phyloP scores from a whole-genome alignment of 768 basidiomycete species.

The Hemileccinum rubropunctum region DNA sequence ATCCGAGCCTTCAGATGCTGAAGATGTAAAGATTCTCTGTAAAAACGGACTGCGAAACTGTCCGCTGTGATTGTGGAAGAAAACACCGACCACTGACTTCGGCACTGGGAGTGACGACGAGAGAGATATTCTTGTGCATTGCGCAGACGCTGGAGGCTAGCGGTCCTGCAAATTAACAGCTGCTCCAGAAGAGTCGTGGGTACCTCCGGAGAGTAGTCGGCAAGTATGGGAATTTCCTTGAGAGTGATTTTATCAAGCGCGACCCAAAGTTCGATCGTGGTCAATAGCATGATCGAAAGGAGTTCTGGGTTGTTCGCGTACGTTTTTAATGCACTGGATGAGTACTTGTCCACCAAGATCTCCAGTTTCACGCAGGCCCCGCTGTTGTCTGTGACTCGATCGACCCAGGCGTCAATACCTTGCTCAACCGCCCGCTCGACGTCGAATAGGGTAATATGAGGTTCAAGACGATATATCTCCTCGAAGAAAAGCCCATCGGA shows the following conservation, averaged over 20 bases:
- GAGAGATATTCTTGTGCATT: slow-evolving; percentile 32
- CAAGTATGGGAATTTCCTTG: slow-evolving; percentile 36
- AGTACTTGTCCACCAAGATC: slow-evolving; percentile 26
- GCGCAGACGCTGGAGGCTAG: slow-evolving; percentile 27
- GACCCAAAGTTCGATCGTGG: slow-evolving; percentile 47
- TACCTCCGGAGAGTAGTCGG: slow-evolving; percentile 46
- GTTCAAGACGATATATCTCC: slow-evolving; percentile 4
- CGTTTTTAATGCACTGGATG: slow-evolving; percentile 18
- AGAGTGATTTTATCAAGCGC: slow-evolving; percentile 40
- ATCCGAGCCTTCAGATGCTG: slow-evolving; percentile 28
- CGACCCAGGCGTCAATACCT: slow-evolving; percentile 34
- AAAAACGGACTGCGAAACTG: slow-evolving; percentile 37
- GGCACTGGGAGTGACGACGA: slow-evolving; percentile 21
- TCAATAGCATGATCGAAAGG: slow-evolving; percentile 41
- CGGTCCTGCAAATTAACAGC: slow-evolving; percentile 37
- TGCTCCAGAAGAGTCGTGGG: slow-evolving; percentile 36
- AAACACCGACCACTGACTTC: slow-evolving; percentile 33
- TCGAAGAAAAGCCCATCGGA: slow-evolving; percentile 13
- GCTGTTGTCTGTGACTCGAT: slow-evolving; percentile 13
- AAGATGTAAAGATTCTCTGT: slow-evolving; percentile 14
- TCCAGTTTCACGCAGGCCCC: slow-evolving; percentile 27
- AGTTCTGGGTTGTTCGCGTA: slow-evolving; percentile 38
- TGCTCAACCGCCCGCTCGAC: slow-evolving; percentile 35
- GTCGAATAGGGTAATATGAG: slow-evolving; percentile 31
- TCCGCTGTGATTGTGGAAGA: slow-evolving; percentile 9